Percentiles rank a stretch among this genome's conserved stretches.
These are phyloP conservation scores for Beta macrorhiza DNA, from an alignment of 179 eudicot genomes.

Conservation along the genomic window DNA sequence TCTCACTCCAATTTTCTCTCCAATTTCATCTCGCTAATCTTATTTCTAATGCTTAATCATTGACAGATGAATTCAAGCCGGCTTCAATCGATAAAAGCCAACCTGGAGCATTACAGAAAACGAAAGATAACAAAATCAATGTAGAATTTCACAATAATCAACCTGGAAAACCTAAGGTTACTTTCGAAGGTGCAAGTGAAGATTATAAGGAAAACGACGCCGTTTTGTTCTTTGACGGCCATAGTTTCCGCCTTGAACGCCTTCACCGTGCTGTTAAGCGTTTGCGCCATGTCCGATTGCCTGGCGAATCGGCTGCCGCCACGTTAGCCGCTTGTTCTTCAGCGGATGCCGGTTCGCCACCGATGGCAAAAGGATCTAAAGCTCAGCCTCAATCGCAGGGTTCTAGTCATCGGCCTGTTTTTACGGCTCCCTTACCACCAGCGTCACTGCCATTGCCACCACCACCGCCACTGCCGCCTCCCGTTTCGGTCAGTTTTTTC, in stretches of 20 bases:
- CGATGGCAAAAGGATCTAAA: constrained; percentile 6
- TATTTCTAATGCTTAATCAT: background rate
- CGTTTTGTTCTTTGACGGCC: constrained; percentile 86
- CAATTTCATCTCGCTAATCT: background rate
- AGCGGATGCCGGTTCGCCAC: constrained; percentile 24
- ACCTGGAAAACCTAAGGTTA: constrained; percentile 77
- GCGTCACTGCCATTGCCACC: constrained; percentile 10
- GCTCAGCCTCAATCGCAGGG: background rate
- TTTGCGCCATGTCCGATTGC: constrained; percentile 67
- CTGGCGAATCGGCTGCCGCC: constrained; percentile 44
- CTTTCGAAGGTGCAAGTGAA: constrained; percentile 77
- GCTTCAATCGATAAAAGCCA: constrained; percentile 91
- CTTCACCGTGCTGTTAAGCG: constrained; percentile 84
- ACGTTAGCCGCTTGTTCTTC: background rate
- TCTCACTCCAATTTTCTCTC: background rate
- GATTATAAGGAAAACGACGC: constrained; percentile 93
- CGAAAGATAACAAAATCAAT: constrained; percentile 73
- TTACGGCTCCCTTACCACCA: constrained; percentile 7
- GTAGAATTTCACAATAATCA: constrained; percentile 80
- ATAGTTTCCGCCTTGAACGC: constrained; percentile 69
- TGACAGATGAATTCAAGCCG: constrained; percentile 90
- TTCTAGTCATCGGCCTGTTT: constrained; percentile 12
- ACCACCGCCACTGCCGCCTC: constrained; percentile 17
- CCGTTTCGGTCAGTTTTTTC: constrained; percentile 12
- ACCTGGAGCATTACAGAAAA: constrained; percentile 67